phyloP scores from a whole-genome alignment of 1,284 basidiomycete species.

The Leccinum variabile region DNA sequence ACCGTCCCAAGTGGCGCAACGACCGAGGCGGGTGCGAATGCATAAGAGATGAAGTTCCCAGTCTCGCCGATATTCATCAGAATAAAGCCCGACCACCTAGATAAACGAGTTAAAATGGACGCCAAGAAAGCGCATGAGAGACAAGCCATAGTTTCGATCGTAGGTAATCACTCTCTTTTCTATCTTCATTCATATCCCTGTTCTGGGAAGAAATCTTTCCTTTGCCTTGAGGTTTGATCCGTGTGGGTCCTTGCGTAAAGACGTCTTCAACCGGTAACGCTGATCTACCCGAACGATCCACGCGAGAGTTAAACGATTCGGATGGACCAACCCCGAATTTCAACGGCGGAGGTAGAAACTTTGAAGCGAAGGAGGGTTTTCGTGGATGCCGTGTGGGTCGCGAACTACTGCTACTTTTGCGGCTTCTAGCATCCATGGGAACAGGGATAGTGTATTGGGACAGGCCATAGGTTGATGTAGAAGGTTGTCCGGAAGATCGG shows the following conservation, averaged over 20 bases:
- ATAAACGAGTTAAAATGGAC: conserved; percentile 2
- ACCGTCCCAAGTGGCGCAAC: conserved; percentile 96
- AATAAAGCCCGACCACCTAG: conserved; percentile 87
- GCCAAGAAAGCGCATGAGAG: background rate
- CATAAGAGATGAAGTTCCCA: conserved; percentile 90
- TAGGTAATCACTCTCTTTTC: conserved; percentile 69
- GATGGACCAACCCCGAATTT: conserved; percentile 12
- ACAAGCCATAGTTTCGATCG: conserved; percentile 78
- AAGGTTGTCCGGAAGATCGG: conserved; percentile 25
- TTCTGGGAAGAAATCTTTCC: conserved; percentile 8
- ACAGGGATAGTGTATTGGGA: conserved; percentile 3
- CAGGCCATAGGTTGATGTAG: conserved; percentile 22
- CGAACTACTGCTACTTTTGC: conserved; percentile 24
- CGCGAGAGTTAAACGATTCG: conserved; percentile 2
- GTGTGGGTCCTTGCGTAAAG: conserved; percentile 12
- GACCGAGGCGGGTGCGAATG: conserved; percentile 86
- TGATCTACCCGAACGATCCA: conserved; percentile 22
- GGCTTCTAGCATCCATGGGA: conserved; percentile 26
- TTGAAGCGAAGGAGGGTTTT: conserved; percentile 25
- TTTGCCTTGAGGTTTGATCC: conserved; percentile 8
- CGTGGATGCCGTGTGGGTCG: conserved; percentile 24
- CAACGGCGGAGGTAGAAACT: conserved; percentile 22
- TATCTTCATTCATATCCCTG: conserved; percentile 13
- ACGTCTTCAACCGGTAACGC: conserved; percentile 35
- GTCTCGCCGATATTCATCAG: conserved; percentile 92